Evolutionary conservation across 2,329 filamentous ascomycete species (phyloP).

Genomic region (Claviceps sp.): DNA sequence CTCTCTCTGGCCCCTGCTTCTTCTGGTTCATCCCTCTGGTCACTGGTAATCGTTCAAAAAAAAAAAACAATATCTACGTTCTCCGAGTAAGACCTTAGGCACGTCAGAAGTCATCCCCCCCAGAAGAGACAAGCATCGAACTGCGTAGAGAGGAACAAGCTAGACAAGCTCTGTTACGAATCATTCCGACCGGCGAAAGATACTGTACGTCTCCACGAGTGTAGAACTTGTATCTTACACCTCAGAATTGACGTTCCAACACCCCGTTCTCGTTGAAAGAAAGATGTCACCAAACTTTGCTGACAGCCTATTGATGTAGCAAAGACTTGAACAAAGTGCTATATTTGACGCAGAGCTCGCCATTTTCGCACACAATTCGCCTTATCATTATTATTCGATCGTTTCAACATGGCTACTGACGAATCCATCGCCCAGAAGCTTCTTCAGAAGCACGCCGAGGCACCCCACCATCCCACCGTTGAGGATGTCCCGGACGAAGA

Average conservation of each 20-base stretch:
- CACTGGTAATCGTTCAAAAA: conserved; percentile 19
- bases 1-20: conserved; percentile 19
- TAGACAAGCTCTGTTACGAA: not conserved
- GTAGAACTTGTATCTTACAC: not conserved
- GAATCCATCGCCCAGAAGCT: conserved; percentile 48
- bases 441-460: conserved; percentile 45
- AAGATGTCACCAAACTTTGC: not conserved
- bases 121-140: not conserved
- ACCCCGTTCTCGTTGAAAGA: too few species aligned
- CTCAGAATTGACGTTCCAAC: too few species aligned
- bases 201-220: not conserved
- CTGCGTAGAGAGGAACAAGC: not conserved
- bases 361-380: not conserved
- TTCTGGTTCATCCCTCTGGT: conserved; percentile 28
- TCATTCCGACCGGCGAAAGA: not conserved
- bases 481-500: conserved; percentile 78
- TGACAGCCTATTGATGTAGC: not conserved
- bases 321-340: not conserved
- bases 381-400: not conserved
- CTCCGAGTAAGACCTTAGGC: conserved; percentile 27
- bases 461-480: conserved; percentile 50
- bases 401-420: conserved; percentile 32
- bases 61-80: conserved; percentile 13
- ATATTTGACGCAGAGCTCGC: not conserved
- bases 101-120: conserved; percentile 11